Base-by-base conservation (phyloP, 331 rosid species). In the Quercus lobata region DNA sequence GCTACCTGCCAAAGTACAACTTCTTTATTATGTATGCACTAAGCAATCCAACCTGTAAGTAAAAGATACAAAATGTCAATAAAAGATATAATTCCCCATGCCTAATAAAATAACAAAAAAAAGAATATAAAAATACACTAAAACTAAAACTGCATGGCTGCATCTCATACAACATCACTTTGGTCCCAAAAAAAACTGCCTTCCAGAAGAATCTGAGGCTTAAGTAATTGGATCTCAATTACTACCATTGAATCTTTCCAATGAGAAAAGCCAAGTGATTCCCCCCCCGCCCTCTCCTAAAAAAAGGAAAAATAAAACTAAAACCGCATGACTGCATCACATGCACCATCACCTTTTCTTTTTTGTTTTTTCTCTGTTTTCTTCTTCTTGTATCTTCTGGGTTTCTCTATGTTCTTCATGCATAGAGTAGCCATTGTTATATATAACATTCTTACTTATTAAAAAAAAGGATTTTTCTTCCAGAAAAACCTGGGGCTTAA, bases 1-100 rank as follows among this genome's bases (percentile, higher is more conserved):
- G 21, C n/a, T 90, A 90, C 94, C 91, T 89, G 83, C 86, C 91
- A 60, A 84, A 71, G 82, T 82, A 87, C 72, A 91, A 78, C 82
- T 89, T 89, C 86, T 83, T 88, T 73, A 91, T 89, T 76, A 84
- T 57, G 71, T 78, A 84, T 0, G 93, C 93, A 62, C 88, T 89
- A 30, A 86, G 77, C 87, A 89, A 77, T 84, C 93, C 96, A 78
- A 88, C 89, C 96, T 91, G 77, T 61, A 83, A 60, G 76, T 72
- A 69, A 60, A 79, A 74, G 62, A 76, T 54, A 44, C 12, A 19
- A 73, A 52, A 29, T 46, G 69, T 53, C 74, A 76, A 19, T 16
- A 71, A 22, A 55, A 24, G 35, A 56, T 25, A 63, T n/a, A 37
- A 55, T 77, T n/a, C 16, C 14, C 25, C n/a, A 6, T 3, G 41